Evolutionary conservation across 1,284 basidiomycete genomes (phyloP).

Genomic region (Blastosporella zonata): DNA sequence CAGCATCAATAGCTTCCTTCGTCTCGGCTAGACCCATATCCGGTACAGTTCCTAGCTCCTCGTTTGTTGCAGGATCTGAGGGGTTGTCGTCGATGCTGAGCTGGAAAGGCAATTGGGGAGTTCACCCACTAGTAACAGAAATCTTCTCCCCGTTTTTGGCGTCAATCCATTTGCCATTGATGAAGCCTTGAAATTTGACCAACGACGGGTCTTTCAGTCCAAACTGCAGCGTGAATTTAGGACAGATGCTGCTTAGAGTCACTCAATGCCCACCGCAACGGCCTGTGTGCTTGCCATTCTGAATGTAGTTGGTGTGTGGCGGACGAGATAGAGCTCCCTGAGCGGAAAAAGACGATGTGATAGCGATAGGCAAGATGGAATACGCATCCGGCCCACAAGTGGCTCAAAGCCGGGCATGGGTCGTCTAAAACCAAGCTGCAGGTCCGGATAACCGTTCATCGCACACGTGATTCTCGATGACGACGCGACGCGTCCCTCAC

Average conservation of each 20-base stretch:
- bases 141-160: constrained; percentile 73
- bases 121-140: constrained; percentile 66
- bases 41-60: constrained; percentile 78
- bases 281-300: constrained; percentile 48
- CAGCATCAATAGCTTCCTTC: constrained; percentile 76
- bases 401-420: constrained; percentile 14
- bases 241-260: not conserved
- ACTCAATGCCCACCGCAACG: constrained; percentile 28
- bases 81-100: not conserved
- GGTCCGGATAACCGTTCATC: constrained; percentile 2
- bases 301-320: constrained; percentile 13
- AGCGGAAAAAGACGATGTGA: constrained; percentile 8
- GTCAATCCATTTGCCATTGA: constrained; percentile 82
- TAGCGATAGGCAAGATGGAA: constrained; percentile 16
- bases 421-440: constrained; percentile 5
- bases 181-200: constrained; percentile 72
- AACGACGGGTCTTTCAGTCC: constrained; percentile 75
- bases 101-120: not conserved
- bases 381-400: constrained; percentile 22
- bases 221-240: constrained; percentile 41
- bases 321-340: constrained; percentile 8
- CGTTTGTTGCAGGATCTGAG: constrained; percentile 80
- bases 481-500: constrained; percentile 1
- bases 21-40: constrained; percentile 87
- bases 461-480: constrained; percentile 7